Evolutionary conservation across 208 protist genomes (phyloP).

Genomic region (Blastocrithidia nonstop): DNA sequence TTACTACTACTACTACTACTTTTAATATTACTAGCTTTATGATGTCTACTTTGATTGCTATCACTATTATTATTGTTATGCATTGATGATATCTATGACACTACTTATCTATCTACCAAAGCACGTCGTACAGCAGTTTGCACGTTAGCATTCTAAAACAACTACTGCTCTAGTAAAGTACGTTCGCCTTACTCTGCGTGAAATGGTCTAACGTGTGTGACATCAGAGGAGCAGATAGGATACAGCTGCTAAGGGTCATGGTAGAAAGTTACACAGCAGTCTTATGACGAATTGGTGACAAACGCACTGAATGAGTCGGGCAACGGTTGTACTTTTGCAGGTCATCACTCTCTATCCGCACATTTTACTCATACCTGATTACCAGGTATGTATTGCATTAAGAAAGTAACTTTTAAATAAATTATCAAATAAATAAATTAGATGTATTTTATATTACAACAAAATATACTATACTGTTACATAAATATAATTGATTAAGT

Average conservation of each 20-base stretch:
- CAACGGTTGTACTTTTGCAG: conserved; percentile 18
- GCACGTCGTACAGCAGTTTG: conserved; percentile 9
- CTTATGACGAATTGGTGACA: conserved; percentile 11
- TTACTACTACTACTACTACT: too few species aligned
- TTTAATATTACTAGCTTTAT: too few species aligned
- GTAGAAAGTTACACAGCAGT: conserved; percentile 64
- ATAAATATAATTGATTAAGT: not conserved
- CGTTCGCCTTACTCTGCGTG: conserved; percentile 13
- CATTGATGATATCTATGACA: not conserved
- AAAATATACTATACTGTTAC: not conserved
- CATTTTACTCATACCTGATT: conserved; percentile 65
- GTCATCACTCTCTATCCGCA: conserved; percentile 76
- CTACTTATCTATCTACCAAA: conserved; percentile 7
- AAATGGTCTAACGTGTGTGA: conserved; percentile 15
- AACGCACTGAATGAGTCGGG: conserved; percentile 12
- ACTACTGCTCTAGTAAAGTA: conserved; percentile 16
- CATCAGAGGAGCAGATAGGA: conserved; percentile 15
- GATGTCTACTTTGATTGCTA: conserved; percentile 1
- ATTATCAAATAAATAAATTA: not conserved
- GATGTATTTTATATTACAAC: not conserved
- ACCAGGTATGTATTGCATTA: conserved; percentile 20
- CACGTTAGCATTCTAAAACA: conserved; percentile 15
- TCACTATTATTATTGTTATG: not conserved
- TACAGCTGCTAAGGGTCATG: conserved; percentile 53
- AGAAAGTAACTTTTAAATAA: not conserved